phyloP scores from a whole-genome alignment of 768 basidiomycete genomes.

The Rhodocollybia butyracea region DNA sequence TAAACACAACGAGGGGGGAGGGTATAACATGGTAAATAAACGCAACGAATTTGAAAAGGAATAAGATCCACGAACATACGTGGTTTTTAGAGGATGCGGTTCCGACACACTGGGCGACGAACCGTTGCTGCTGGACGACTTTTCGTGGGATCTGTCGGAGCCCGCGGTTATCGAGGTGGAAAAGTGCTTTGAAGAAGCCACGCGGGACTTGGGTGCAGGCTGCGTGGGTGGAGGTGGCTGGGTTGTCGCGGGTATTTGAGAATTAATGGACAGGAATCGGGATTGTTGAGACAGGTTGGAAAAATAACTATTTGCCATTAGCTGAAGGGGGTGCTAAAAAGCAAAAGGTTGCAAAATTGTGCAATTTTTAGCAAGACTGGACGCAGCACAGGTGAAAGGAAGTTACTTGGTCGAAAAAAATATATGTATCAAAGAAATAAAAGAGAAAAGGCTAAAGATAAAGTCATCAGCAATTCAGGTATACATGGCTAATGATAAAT shows the following conservation, averaged over 20 bases:
- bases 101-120: slow-evolving; percentile 32
- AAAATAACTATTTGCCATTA: slow-evolving; percentile 68
- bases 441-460: no score
- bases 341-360: no score
- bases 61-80: slow-evolving; percentile 68
- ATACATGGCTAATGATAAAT: no score
- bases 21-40: slow-evolving; percentile 11
- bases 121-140: slow-evolving; percentile 28
- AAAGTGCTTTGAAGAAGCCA: slow-evolving; percentile 70
- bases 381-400: no score
- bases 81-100: slow-evolving; percentile 75
- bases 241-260: slow-evolving; percentile 3
- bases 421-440: no score
- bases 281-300: slow-evolving; percentile 80
- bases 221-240: slow-evolving; percentile 13
- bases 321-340: not conserved
- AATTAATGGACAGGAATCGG: slow-evolving; percentile 59
- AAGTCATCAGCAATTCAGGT: no score
- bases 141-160: slow-evolving; percentile 46
- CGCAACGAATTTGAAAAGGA: slow-evolving; percentile 15
- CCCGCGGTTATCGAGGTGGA: slow-evolving; percentile 49
- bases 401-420: no score
- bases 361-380: no score
- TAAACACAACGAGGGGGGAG: no score
- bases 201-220: slow-evolving; percentile 35